Base-by-base conservation (phyloP, 192 early-diverging fungal species). In the Podila clonocystis region DNA sequence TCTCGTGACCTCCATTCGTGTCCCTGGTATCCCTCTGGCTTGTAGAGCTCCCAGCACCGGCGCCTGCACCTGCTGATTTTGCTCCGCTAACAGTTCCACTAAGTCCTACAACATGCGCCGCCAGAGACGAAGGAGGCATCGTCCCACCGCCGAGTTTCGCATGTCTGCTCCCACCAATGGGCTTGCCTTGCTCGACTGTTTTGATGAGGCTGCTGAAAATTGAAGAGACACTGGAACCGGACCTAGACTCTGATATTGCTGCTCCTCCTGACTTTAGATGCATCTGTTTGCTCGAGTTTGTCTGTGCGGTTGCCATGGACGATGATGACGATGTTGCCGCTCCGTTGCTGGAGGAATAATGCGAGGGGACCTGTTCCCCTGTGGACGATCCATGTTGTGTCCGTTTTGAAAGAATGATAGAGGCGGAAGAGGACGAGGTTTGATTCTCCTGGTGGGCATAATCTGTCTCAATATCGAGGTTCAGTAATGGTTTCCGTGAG, bases 181-280 rank as follows among this genome's bases (percentile, higher is more conserved):
- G 77, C 36, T 80, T 80, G 59, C 77, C 77, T 11, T 66, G 64
- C 12, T 66, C 77, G 34, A 80, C 70, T 20, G 59, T 68, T 31
- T 73, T 80, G 48, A 80, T 80, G 17, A 80, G 67, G 5, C 50
- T 68, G 48, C 77, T 80, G 36, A 80, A 80, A 33, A 80, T 72
- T 20, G 52, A 55, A 1, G 52, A 55, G 19, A 55, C 52, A 55
- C 52, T 55, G 6, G 20, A n/a, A 9, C 20, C 33, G 30, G 62
- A 4, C 45, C 15, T 63, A 1, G 62, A 15, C 11, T 59, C 4
- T 13, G 49, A 38, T 33, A 48, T 34, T 33, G 50, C 12, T 60
- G 38, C 6, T 60, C n/a, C 30, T 6, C n/a, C 30, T 13, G 34
- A 8, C 17, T 15, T 26, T 31, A 17, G 12, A 62, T 31, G 26